Percentiles rank a stretch among this genome's conserved stretches.
Evolutionary conservation across 2,329 filamentous ascomycete genomes (phyloP).

Genomic region (Exophiala viscosa): DNA sequence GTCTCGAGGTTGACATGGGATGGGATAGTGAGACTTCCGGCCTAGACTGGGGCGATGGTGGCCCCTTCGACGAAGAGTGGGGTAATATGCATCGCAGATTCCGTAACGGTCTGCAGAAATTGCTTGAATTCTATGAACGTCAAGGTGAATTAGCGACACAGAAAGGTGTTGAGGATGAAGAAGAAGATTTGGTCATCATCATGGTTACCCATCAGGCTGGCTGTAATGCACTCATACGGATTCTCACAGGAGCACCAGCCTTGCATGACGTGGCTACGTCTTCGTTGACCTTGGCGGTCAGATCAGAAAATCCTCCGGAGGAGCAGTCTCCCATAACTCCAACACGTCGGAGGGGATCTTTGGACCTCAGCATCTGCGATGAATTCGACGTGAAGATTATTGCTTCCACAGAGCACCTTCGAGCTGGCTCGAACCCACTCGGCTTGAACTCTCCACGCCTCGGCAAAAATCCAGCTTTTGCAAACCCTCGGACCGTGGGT

Average conservation of each 20-base stretch:
- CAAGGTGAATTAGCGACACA: conserved; percentile 41
- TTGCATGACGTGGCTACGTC: conserved; percentile 86
- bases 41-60: conserved; percentile 81
- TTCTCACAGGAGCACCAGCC: conserved; percentile 85
- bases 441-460: conserved; percentile 27
- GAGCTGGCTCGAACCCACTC: conserved; percentile 41
- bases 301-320: conserved; percentile 43
- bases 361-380: conserved; percentile 41
- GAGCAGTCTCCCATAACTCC: conserved; percentile 14
- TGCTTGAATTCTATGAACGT: conserved; percentile 75
- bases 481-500: conserved; percentile 23
- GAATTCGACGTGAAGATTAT: conserved; percentile 58
- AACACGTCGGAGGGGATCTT: conserved; percentile 23
- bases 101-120: conserved; percentile 68
- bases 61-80: conserved; percentile 90
- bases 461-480: conserved; percentile 25
- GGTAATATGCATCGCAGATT: conserved; percentile 91
- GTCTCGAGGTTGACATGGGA: conserved; percentile 81
- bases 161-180: conserved; percentile 51
- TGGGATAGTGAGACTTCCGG: conserved; percentile 88
- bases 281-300: conserved; percentile 82
- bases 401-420: conserved; percentile 60
- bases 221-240: conserved; percentile 91
- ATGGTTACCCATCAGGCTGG: conserved; percentile 92
- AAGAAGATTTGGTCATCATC: conserved; percentile 73